Evolutionary conservation across 352 stramenopile genomes (phyloP).

Genomic region (Pythium aristosporum): DNA sequence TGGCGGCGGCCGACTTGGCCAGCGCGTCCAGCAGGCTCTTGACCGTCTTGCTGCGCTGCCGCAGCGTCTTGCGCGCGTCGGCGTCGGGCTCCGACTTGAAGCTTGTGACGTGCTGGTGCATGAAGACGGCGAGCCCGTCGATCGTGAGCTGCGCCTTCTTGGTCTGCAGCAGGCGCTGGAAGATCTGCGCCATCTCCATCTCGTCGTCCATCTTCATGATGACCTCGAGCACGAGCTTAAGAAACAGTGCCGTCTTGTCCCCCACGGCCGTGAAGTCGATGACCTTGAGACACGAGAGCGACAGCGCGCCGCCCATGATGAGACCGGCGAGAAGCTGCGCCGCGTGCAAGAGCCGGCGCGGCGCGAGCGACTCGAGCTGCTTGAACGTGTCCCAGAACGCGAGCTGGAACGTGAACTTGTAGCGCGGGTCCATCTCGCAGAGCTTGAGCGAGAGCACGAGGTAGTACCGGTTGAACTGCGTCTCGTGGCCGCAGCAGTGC

Average conservation of each 20-base stretch:
- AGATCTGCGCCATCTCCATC: conserved; percentile 64
- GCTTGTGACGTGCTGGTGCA: conserved; percentile 74
- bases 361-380: conserved; percentile 78
- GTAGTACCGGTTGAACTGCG: conserved; percentile 96
- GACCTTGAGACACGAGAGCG: conserved; percentile 88
- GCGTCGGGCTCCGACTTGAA: conserved; percentile 53
- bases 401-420: conserved; percentile 96
- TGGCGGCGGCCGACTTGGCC: conserved; percentile 47
- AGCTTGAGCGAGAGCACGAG: conserved; percentile 91
- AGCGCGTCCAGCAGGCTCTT: conserved; percentile 70
- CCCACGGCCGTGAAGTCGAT: conserved; percentile 91
- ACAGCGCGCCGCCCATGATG: conserved; percentile 56
- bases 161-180: conserved; percentile 72
- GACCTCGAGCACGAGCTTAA: conserved; percentile 79
- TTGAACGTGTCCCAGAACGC: conserved; percentile 98
- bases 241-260: conserved; percentile 86
- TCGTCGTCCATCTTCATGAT: conserved; percentile 72
- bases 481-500: conserved; percentile 88
- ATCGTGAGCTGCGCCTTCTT: conserved; percentile 81
- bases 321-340: conserved; percentile 86
- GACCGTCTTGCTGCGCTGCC: conserved; percentile 62
- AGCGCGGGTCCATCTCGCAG: conserved; percentile 93
- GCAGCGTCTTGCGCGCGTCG: conserved; percentile 40
- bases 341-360: conserved; percentile 89
- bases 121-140: conserved; percentile 75